phyloP scores from a whole-genome alignment of 148 eudicot species.

The Vaccinium vitisidaea region DNA sequence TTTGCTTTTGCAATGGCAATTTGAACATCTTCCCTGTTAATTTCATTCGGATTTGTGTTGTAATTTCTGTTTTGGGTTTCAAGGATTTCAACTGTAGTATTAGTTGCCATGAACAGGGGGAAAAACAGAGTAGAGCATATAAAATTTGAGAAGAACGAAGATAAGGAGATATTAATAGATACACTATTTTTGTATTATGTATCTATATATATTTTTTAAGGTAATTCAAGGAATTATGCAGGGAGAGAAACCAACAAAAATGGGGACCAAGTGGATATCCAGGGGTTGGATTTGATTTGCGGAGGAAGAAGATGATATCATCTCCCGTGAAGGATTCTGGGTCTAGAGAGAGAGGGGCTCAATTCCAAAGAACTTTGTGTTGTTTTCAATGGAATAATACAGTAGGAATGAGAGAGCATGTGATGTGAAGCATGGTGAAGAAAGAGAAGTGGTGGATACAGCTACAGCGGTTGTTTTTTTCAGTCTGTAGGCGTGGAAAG shows the following conservation, averaged over 20 bases:
- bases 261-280: slow-evolving; percentile 23
- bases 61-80: slow-evolving; percentile 5
- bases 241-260: slow-evolving; percentile 19
- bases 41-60: slow-evolving; percentile 14
- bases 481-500: not conserved
- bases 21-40: slow-evolving; percentile 54
- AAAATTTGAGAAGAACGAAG: not conserved
- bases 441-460: not conserved
- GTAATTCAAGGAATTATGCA: not conserved
- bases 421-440: slow-evolving; percentile 39
- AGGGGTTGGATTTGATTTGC: slow-evolving; percentile 31
- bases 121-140: slow-evolving; percentile 17
- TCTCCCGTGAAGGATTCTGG: slow-evolving; percentile 37
- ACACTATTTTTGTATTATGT: not conserved
- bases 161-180: not conserved
- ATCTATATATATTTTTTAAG: not conserved
- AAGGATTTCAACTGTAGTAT: slow-evolving; percentile 12
- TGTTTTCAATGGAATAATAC: slow-evolving; percentile 21
- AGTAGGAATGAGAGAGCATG: slow-evolving; percentile 32
- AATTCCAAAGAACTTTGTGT: slow-evolving; percentile 25
- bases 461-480: not conserved
- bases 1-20: slow-evolving; percentile 82
- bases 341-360: not conserved
- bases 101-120: slow-evolving; percentile 37
- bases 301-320: slow-evolving; percentile 19